A percentile compares a stretch with the other conserved stretches of the same genome.
These are phyloP conservation scores for Botryobasidium botryosum DNA, from an alignment of 768 basidiomycete species.

Conservation along the genomic window DNA sequence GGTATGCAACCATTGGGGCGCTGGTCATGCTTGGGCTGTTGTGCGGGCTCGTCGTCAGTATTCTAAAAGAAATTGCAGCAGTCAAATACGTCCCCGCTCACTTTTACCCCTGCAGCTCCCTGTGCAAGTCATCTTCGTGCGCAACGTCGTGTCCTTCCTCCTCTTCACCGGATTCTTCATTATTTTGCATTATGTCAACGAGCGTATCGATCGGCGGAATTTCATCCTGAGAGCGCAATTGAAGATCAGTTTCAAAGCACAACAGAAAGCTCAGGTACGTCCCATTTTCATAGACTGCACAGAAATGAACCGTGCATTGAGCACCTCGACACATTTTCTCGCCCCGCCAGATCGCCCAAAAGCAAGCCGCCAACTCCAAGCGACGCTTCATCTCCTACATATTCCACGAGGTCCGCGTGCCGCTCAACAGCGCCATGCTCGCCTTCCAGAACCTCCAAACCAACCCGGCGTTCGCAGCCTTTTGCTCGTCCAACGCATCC, in stretches of 20 bases:
- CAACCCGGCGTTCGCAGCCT: background rate
- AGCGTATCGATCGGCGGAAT: background rate
- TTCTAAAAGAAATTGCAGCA: background rate
- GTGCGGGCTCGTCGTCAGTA: background rate
- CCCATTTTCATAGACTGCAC: background rate
- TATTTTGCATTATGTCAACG: background rate
- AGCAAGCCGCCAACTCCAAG: slow-evolving; percentile 1
- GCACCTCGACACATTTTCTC: background rate
- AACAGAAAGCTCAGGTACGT: background rate
- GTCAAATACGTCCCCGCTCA: background rate
- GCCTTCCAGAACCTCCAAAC: background rate
- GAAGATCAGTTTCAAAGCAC: background rate
- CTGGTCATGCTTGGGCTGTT: background rate
- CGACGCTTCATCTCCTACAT: background rate
- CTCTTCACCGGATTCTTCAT: background rate
- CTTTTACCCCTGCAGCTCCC: background rate
- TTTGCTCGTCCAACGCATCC: too few species aligned
- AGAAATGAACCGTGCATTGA: background rate
- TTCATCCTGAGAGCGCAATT: background rate
- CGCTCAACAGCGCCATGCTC: background rate
- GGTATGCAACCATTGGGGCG: background rate
- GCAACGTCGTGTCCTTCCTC: background rate
- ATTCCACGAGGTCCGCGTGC: slow-evolving; percentile 1
- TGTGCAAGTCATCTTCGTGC: background rate
- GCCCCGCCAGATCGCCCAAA: background rate